Evolutionary conservation across 2,329 filamentous ascomycete genomes (phyloP).

Genomic region (Monilinia polystroma): DNA sequence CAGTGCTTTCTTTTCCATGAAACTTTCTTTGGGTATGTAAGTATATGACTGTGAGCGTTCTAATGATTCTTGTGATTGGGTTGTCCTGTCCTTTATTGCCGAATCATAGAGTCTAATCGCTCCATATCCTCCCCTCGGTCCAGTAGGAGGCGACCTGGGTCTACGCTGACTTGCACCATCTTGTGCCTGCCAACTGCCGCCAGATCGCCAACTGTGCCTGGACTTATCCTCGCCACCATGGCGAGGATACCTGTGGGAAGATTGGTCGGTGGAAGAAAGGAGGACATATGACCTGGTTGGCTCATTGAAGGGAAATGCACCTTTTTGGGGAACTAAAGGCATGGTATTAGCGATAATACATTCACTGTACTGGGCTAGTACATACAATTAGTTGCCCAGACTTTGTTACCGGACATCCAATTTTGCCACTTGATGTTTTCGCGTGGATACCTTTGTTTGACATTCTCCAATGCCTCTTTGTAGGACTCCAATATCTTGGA

Average conservation of each 20-base stretch:
- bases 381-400: constrained; percentile 26
- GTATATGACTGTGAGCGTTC: not conserved
- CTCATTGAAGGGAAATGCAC: constrained; percentile 14
- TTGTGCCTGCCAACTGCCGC: not conserved
- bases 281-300: constrained; percentile 13
- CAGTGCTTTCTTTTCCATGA: constrained; percentile 29
- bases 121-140: not conserved
- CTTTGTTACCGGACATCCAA: constrained; percentile 24
- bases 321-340: not conserved
- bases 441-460: constrained; percentile 11
- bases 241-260: not conserved
- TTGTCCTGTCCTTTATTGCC: not conserved
- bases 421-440: constrained; percentile 23
- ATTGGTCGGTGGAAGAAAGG: not conserved
- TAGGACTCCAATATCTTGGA: not conserved
- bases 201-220: not conserved
- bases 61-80: not conserved
- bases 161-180: not conserved
- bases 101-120: not conserved
- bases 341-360: not conserved
- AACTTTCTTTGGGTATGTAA: constrained; percentile 23
- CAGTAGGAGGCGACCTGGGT: constrained; percentile 7
- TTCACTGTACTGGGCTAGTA: not conserved
- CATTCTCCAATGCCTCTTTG: not conserved
- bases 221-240: not conserved